Evolutionary conservation across 441 rosid genomes (phyloP), one percentile per base, ranked within the genome.

Genomic region (Pelargonium myrrhifolium): DNA sequence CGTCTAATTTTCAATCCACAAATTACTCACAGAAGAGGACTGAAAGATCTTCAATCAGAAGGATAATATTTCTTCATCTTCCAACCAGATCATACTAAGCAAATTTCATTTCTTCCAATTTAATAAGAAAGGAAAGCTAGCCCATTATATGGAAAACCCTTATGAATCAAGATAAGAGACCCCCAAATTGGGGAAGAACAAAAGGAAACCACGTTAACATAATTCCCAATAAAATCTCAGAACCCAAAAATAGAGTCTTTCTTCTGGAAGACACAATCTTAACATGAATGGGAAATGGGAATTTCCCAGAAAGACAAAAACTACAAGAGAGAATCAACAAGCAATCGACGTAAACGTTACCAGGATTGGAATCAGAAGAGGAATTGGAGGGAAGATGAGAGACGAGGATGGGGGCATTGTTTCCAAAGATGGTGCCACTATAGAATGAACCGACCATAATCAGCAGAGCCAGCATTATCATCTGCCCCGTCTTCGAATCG

Each of bases 391-490:
- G 39, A 53, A 18, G 37, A 66, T 43, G 69, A 68, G 77, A 12
- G 35, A 68, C 67, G 66, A 65, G 65, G 37, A 69, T 49, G 69
- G 70, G 66, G 51, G 10, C 43, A 2, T 74, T 65, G 51, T 69
- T 69, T 53, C 73, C 73, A 31, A 74, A 74, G 21, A 74, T 72
- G 43, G 77, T 74, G 39, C 77, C 77, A 2, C 62, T 60, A 55
- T 74, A 74, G 66, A 74, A 74, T 15, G 77, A 74, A 6, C 77
- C 77, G 43, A 40, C 63, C 77, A 74, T 74, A 49, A 74, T 14
- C 62, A 74, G 47, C 70, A 74, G 62, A 0, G 73, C 73, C 67
- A 55, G 58, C 70, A 74, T 68, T 31, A 74, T 69, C 72, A 39
- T 58, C 67, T 74, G 73, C 21, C 77, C 77, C 31, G 77, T 68